A percentile compares a stretch with the other conserved stretches of the same genome.
phyloP scores from a whole-genome alignment of 2,329 filamentous ascomycete species.

The Alternaria metachromatica region DNA sequence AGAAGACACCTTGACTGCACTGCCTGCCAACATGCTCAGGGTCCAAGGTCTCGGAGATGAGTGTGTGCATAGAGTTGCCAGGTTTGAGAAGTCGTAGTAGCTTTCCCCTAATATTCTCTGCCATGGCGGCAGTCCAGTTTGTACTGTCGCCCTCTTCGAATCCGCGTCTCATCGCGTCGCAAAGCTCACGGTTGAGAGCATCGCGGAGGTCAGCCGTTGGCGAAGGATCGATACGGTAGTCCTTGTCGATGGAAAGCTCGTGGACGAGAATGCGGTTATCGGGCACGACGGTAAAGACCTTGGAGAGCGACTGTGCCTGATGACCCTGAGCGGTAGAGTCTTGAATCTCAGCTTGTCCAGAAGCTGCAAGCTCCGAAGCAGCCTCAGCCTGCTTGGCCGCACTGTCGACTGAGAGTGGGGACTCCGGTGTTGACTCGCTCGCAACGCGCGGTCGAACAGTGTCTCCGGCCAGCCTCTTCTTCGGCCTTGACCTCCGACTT shows the following conservation, averaged over 20 bases:
- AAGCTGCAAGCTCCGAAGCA: slow-evolving; percentile 39
- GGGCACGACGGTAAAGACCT: slow-evolving; percentile 68
- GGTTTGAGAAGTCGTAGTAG: slow-evolving; percentile 74
- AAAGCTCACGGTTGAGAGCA: slow-evolving; percentile 66
- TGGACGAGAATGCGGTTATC: slow-evolving; percentile 78
- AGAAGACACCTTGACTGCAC: slow-evolving; percentile 75
- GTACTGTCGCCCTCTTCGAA: slow-evolving; percentile 70
- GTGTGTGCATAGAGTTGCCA: slow-evolving; percentile 74
- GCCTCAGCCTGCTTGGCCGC: slow-evolving; percentile 48
- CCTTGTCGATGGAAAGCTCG: slow-evolving; percentile 79
- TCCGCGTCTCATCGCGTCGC: slow-evolving; percentile 66
- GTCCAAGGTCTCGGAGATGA: slow-evolving; percentile 78
- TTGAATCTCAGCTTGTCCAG: slow-evolving; percentile 18
- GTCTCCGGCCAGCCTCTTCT: slow-evolving; percentile 72
- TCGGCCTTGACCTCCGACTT: slow-evolving; percentile 68
- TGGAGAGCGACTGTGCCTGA: slow-evolving; percentile 55
- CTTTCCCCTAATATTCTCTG: slow-evolving; percentile 73
- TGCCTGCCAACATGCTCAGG: slow-evolving; percentile 73
- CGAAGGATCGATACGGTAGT: slow-evolving; percentile 71
- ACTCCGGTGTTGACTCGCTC: slow-evolving; percentile 48
- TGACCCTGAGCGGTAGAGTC: slow-evolving; percentile 34
- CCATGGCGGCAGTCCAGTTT: slow-evolving; percentile 72
- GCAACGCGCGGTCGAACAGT: slow-evolving; percentile 70
- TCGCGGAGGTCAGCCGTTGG: slow-evolving; percentile 64
- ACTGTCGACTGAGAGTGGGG: slow-evolving; percentile 34